Evolutionary conservation across 2,329 filamentous ascomycete genomes (phyloP), one percentile per base, ranked within the genome.

Genomic region (Thielaviopsis musarum): DNA sequence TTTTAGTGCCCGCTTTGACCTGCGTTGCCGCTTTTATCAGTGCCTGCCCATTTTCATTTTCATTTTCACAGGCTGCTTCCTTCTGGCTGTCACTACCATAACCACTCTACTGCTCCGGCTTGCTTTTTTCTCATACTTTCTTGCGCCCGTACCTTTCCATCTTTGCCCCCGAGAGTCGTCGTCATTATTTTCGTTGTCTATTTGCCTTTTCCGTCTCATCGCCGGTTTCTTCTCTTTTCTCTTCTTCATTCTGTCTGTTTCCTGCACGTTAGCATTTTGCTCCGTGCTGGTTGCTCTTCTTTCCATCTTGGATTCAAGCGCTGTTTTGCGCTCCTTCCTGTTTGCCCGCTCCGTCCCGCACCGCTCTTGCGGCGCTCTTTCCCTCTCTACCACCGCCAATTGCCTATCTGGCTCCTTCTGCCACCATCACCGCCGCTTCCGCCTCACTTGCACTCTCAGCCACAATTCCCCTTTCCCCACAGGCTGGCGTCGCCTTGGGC

Each of bases 401-500:
- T 15, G 24, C 49, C 52, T 49, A 21, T 49, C 45, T 49, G 45
- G 45, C 45, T 21, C n/a, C 19, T 19, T 49, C 45, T 7, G n/a
- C 45, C 52, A 54, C 24, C 17, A 49, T 15, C 17, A 58, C 21
- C 24, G 5, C 22, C 24, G 24, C 56, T 9, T 12, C 22, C 41
- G 15, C 57, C 30, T 26, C 45, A 19, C 21, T 24, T 52, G 26
- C n/a, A 19, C 45, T 21, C n/a, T 49, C 45, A 49, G 45, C 24
- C 26, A 41, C 59, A 56, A 58, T 52, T 57, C 45, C 55, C 30
- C 38, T 13, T 41, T 28, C 56, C 17, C 52, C 30, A 48, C 28
- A 59, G 45, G 45, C 41, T 51, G 59, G 59, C 56, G 45, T 54
- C 56, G 59, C 52, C 53, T 52, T 55, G 41, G 56, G 59, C 56